Evolutionary conservation across 768 basidiomycete species (phyloP), one percentile per base, ranked within the genome.

Genomic region (Termitomyces sp.): DNA sequence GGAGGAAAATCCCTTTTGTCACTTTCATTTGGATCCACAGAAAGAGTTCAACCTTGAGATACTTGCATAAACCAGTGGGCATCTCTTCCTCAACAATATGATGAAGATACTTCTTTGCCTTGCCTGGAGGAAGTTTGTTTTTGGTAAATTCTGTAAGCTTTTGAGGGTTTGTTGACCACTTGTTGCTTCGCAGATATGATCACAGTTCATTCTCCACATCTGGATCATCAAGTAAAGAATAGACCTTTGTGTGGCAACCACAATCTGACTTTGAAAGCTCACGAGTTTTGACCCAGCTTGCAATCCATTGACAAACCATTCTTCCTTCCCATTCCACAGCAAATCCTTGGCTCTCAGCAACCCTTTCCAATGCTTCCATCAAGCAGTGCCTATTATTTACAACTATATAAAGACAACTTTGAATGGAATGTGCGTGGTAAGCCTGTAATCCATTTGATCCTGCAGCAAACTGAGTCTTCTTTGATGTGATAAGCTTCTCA

Each of bases 141-240:
- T 69, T 46, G 1, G n/a, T 67, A 62, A 70, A 72, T n/a, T 68
- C 59, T 0, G 41, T 62, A 15, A 76, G 56, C 57, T 72, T 76
- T 37, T 45, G 60, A 12, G 74, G 73, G 57, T 73, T 51, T 57
- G 72, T 70, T 39, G 69, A 56, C 74, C 74, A 75, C 60, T 73
- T 73, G 49, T 74, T 68, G 22, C 67, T 68, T 12, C 65, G 65
- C 22, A 73, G 12, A 58, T 62, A 73, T 20, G 70, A 57, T 9
- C 66, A 58, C 12, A 72, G 58, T 54, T 71, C 72, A 24, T 65
- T 68, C 16, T 45, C 29, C 18, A 72, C 64, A 2, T 18, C 59
- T 18, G 72, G 69, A 56, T 73, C 69, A 42, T 63, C 48, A 26
- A 71, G 63, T 3, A 75, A 51, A 16, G 69, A 67, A 58, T 57